phyloP scores from a whole-genome alignment of 345 rosid genomes.

The Salix koriyanagi region DNA sequence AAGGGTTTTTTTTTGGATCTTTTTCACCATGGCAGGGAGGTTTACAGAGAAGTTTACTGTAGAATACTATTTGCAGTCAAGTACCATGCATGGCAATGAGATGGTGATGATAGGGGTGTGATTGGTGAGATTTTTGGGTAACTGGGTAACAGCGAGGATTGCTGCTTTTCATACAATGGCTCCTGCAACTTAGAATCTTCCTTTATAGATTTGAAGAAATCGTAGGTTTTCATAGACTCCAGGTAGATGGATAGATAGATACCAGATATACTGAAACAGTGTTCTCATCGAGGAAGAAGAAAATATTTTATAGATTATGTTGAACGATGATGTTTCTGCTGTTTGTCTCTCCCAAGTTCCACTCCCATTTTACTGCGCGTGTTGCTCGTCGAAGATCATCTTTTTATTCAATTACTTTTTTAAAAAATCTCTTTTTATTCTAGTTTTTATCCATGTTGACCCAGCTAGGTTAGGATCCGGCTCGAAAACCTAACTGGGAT shows the following conservation, averaged over 20 bases:
- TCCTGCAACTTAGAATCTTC: conserved; percentile 31
- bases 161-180: conserved; percentile 10
- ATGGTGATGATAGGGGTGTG: background rate
- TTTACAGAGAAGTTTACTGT: background rate
- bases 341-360: background rate
- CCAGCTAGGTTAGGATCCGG: too few relatives aligned
- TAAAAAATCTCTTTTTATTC: too few relatives aligned
- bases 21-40: background rate
- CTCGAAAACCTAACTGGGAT: too few relatives aligned
- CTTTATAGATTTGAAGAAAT: conserved; percentile 31
- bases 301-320: too few relatives aligned
- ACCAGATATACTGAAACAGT: conserved; percentile 6
- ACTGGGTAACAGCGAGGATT: background rate
- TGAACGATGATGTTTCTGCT: too few relatives aligned
- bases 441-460: too few relatives aligned
- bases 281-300: background rate
- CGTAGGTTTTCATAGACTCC: conserved; percentile 21
- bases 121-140: background rate
- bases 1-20: background rate
- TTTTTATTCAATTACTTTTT: too few relatives aligned
- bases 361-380: conserved; percentile 3
- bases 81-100: background rate
- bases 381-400: background rate
- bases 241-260: background rate
- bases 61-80: background rate